These are phyloP conservation scores for Raphanus raphanistrum DNA, from an alignment of 345 rosid genomes.

Conservation along the genomic window DNA sequence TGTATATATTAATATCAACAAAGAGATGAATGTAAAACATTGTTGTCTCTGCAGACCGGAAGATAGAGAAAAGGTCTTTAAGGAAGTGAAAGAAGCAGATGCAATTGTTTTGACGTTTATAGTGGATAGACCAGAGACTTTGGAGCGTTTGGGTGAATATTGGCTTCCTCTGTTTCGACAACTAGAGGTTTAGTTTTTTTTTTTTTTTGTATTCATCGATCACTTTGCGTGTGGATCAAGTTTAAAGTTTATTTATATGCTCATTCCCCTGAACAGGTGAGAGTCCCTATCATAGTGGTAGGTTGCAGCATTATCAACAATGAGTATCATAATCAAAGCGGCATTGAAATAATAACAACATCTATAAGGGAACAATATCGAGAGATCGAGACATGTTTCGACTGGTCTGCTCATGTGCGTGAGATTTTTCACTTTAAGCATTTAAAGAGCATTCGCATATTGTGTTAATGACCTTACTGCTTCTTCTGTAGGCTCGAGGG, in stretches of 20 bases:
- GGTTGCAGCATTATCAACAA: slow-evolving; percentile 66
- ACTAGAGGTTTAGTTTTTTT: slow-evolving; percentile 25
- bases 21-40: not conserved
- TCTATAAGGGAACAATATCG: slow-evolving; percentile 83
- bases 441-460: not conserved
- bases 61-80: slow-evolving; percentile 61
- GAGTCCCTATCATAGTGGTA: slow-evolving; percentile 78
- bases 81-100: slow-evolving; percentile 76
- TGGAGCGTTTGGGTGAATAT: slow-evolving; percentile 62
- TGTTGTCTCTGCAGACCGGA: slow-evolving; percentile 44
- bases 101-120: slow-evolving; percentile 84
- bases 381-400: slow-evolving; percentile 81
- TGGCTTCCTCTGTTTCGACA: slow-evolving; percentile 71
- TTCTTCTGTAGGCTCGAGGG: slow-evolving; percentile 54
- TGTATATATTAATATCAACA: not conserved
- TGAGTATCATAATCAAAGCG: slow-evolving; percentile 46
- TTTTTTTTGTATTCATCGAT: not conserved
- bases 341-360: slow-evolving; percentile 68
- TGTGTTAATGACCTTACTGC: slow-evolving; percentile 3
- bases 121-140: slow-evolving; percentile 60
- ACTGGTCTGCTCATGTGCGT: slow-evolving; percentile 57
- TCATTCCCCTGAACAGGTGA: slow-evolving; percentile 59
- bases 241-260: not conserved
- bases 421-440: not conserved
- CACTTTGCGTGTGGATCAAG: not conserved